Base-by-base conservation (phyloP, 352 stramenopile species). In the Pythium periplocum region DNA sequence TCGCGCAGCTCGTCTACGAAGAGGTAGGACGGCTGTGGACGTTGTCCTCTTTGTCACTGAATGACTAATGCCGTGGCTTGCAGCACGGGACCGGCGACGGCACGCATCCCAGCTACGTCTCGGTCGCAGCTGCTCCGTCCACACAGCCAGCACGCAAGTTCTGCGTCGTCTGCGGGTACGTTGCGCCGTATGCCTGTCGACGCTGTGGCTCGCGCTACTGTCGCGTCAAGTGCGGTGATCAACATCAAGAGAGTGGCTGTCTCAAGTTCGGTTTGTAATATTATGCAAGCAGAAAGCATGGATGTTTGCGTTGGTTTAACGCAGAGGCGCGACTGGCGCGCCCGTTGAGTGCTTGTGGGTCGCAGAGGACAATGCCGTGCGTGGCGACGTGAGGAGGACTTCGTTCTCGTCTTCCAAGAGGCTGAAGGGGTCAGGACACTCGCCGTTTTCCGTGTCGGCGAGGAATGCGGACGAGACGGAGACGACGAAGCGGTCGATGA, bases 211-310 rank as follows among this genome's bases (percentile, higher is more conserved):
- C 80, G 36, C 66, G 78, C 35, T 96, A 82, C 62, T 96, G 87
- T 53, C 77, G 82, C 63, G 67, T 89, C 46, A 69, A 76, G 45
- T 96, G 87, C 69, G 80, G 73, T 35, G 83, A 96, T 48, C 79
- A 92, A 36, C 86, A 96, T 59, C 93, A 95, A 59, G 86, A 96
- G 59, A 96, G 79, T 48, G 75, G 87, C 30, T 96, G 87, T 54
- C 73, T 96, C 48, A 96, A 96, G 66, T 96, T 96, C 48, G 80
- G 81, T 0, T 53, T 90, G 26, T 90, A 59, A 71, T 45, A 26
- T 26, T 26, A 26, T 26, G 17, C 17, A 0, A 26, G 17, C 17
- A 26, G 17, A 26, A 26, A 26, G 17, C 17, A 26, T 26, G 17
- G 17, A 26, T 26, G 17, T 26, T 26, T 26, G 17, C 17, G 17